Evolutionary conservation across 345 rosid species (phyloP).

Genomic region (Garcia nutans): DNA sequence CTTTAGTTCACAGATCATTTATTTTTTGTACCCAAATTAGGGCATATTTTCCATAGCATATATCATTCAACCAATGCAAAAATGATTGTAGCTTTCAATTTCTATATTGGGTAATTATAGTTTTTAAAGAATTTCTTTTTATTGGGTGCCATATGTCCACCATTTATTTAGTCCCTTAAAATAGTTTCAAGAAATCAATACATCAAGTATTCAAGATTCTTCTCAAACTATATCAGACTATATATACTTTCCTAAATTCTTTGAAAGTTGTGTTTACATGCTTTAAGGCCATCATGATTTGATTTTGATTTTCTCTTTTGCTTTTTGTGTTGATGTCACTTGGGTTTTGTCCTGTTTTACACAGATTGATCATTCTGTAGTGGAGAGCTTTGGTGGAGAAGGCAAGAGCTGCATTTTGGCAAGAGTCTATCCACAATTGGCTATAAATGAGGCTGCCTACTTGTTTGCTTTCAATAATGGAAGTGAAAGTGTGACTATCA

Average conservation of each 20-base stretch:
- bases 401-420: constrained; percentile 67
- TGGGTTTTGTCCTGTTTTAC: background rate
- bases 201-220: background rate
- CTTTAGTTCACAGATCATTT: no score
- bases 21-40: no score
- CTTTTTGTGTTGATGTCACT: background rate
- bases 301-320: background rate
- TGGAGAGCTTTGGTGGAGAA: constrained; percentile 77
- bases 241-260: background rate
- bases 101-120: no score
- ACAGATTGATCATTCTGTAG: constrained; percentile 73
- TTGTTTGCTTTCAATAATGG: constrained; percentile 67
- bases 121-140: no score
- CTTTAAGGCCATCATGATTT: no score
- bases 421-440: constrained; percentile 63
- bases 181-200: background rate
- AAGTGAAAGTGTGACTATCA: constrained; percentile 38
- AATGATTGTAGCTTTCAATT: no score
- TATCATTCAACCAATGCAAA: no score
- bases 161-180: background rate
- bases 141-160: background rate
- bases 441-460: constrained; percentile 37
- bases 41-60: no score
- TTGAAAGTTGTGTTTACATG: no score
- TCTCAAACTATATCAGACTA: background rate